Evolutionary conservation across 306 rosid genomes (phyloP), one percentile per base, ranked within the genome.

Genomic region (Vachellia collinsii): DNA sequence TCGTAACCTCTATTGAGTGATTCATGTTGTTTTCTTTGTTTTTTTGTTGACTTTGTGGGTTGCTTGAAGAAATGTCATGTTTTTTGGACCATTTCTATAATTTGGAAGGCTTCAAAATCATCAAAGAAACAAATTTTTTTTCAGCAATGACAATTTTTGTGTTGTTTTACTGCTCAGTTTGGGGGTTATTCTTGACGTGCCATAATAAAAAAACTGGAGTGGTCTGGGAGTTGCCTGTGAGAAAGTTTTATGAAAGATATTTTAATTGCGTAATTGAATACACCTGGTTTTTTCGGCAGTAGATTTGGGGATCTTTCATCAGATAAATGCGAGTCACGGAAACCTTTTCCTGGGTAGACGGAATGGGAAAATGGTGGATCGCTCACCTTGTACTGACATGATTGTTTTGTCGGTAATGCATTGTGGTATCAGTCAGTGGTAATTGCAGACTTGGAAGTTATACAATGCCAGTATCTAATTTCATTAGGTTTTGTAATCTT

Each of bases 161-260:
- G 6, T 72, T 75, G 29, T 29, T n/a, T 42, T 44, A 4, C 51
- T 34, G 10, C 51, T 74, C 36, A 19, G 58, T 20, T 76, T 72
- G 81, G 77, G 76, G 84, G 79, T n/a, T 42, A 36, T 69, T 54
- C 20, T 44, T 78, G 10, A 11, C 3, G 6, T 25, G 3, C 47
- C 19, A 61, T 41, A 25, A 46, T 54, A 29, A 82, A 56, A 44
- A n/a, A 3, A 70, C 14, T 70, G 38, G 47, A 34, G 46, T 68
- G 51, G 9, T 68, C 51, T 41, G 78, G 38, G 16, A 13, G 78
- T 41, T 83, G 65, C 65, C 54, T 4, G 42, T 29, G 62, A 71
- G 74, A 12, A 51, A 14, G 3, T 43, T 81, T 54, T 59, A 36
- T 58, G 22, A 47, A 37, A n/a, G 11, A 46, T 14, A 16, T 59